Conservation (phyloP, 176 grass and related monocot genomes). For the Zizania latifolia region DNA sequence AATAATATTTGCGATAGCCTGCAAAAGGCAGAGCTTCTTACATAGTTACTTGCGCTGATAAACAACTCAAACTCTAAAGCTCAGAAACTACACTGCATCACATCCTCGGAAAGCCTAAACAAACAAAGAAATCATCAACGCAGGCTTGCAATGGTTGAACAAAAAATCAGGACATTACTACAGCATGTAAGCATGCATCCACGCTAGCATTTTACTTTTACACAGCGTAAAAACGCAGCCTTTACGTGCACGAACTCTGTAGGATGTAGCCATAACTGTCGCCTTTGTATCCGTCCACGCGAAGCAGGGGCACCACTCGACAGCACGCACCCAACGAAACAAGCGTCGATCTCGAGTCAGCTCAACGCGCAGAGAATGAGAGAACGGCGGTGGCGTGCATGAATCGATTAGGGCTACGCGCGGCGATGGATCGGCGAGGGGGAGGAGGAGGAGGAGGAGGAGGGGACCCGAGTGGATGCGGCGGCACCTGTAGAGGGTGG, state of each 20-base stretch:
- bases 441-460: background rate
- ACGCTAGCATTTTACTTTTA: too few relatives aligned
- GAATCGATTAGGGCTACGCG: background rate
- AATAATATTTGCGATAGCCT: background rate
- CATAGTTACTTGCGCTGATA: background rate
- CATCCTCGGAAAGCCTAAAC: background rate
- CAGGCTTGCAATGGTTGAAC: background rate
- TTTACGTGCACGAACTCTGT: background rate
- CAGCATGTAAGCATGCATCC: background rate
- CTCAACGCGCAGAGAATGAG: background rate
- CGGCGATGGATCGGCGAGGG: background rate
- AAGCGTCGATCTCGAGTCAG: background rate
- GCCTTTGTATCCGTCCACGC: background rate
- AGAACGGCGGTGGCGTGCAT: too few relatives aligned
- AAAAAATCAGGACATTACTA: background rate
- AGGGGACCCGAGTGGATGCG: too few relatives aligned
- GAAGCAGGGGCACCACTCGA: background rate
- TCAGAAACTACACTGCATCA: background rate
- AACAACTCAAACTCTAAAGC: background rate
- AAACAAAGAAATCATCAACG: background rate
- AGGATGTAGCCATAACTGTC: too few relatives aligned
- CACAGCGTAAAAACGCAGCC: background rate
- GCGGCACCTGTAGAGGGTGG: constrained; percentile 73
- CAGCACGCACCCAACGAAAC: background rate
- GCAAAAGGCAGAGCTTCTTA: background rate